Evolutionary conservation across 352 stramenopile species (phyloP), one percentile per base, ranked within the genome.

Genomic region (Globisporangium echinulatum): DNA sequence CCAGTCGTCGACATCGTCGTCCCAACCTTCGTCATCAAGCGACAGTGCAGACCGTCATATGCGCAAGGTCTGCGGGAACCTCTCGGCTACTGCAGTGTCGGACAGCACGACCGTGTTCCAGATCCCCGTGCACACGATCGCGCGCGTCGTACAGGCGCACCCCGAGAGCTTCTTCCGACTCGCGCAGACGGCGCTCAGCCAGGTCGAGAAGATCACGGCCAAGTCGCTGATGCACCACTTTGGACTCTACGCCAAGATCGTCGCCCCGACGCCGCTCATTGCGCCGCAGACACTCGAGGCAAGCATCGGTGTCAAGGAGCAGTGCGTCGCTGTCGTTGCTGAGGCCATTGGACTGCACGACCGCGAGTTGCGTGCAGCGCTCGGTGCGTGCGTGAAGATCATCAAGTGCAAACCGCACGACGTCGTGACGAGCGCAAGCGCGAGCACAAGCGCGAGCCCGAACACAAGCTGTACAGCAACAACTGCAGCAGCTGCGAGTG

Each of bases 181-280:
- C 1, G 72, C 82, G 4, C 83, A 95, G 64, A 74, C 82, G 3
- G 76, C 79, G 13, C 61, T 95, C 17, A 89, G 73, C 57, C 85
- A 95, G 74, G 75, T 90, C 37, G 83, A 95, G 61, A 88, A 87
- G 50, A 89, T 95, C 56, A 92, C 85, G 2, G 62, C 75, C 5
- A 88, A 87, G 50, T 85, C 85, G 7, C 58, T 95, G 7, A 75
- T 92, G 25, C 79, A 95, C 54, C 85, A 95, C 53, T 95, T 95
- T 64, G 85, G 85, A 8, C 55, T 92, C 7, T 61, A 66, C 7
- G 62, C 66, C 0, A 71, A 77, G 59, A 77, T 85, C n/a, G 63
- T 85, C 38, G 60, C 63, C 13, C 66, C 68, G 0, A 58, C 50
- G 9, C 64, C 72, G 2, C 56, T 87, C 0, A 61, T 91, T 14